Evolutionary conservation across 352 stramenopile genomes (phyloP).

Genomic region (Phytophthora tentaculata): DNA sequence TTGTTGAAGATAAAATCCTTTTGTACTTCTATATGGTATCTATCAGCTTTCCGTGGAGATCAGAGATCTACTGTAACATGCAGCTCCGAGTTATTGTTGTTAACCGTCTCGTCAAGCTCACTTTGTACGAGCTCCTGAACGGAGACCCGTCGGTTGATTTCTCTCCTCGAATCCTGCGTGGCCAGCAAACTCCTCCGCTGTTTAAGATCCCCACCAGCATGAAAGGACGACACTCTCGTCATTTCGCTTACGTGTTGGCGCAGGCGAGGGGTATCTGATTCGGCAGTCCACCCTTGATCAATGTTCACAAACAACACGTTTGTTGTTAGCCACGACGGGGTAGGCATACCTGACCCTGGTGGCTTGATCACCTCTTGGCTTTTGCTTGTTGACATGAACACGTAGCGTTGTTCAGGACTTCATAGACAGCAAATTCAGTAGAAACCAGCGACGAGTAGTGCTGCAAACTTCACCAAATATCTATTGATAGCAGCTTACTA

Average conservation of each 20-base stretch:
- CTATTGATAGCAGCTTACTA: too few species aligned
- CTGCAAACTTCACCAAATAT: too few species aligned
- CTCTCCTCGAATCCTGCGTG: constrained; percentile 16
- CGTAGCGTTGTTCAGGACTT: neutral
- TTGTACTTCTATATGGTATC: too few species aligned
- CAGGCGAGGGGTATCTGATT: neutral
- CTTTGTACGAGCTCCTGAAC: constrained; percentile 13
- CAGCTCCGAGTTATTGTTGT: constrained; percentile 19
- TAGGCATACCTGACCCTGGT: constrained; percentile 5
- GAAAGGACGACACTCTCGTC: constrained; percentile 23
- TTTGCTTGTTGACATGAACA: constrained; percentile 21
- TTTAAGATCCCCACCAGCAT: neutral
- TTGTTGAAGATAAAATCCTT: too few species aligned
- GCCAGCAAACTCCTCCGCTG: constrained; percentile 12
- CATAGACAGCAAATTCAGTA: neutral
- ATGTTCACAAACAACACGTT: neutral
- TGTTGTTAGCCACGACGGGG: neutral
- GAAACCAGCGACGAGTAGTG: too few species aligned
- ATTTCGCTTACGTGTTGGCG: constrained; percentile 16
- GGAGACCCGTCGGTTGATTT: constrained; percentile 15
- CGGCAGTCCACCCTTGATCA: constrained; percentile 18
- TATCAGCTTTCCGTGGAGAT: neutral
- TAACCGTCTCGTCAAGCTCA: neutral
- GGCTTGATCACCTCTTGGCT: neutral
- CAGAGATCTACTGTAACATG: constrained; percentile 12